Base-by-base conservation (phyloP, 495 filamentous ascomycete species). In the Pseudevernia furfuracea region DNA sequence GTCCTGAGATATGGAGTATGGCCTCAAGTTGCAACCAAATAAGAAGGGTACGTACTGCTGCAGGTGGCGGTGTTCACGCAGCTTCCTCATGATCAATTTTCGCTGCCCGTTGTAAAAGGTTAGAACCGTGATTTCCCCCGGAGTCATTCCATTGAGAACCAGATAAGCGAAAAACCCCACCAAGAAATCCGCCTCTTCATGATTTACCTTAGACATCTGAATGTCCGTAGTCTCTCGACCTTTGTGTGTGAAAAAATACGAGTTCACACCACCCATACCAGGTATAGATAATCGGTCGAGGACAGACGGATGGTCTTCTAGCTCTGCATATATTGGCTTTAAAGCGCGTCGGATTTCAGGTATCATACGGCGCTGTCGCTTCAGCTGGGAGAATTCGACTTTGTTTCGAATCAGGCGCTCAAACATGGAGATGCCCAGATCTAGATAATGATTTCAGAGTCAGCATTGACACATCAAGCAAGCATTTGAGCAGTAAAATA, bases 31-130 rank as follows among this genome's bases (percentile, higher is more conserved):
- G n/a, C n/a, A n/a, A n/a, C n/a, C n/a, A n/a, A n/a, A n/a, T n/a
- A n/a, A n/a, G n/a, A n/a, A n/a, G n/a, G n/a, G n/a, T n/a, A n/a
- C n/a, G n/a, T n/a, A n/a, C n/a, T n/a, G n/a, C 63, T 74, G 71
- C 1, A 91, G 75, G 57, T 82, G 79, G 1, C 72, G 65, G 55
- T 85, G 78, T 25, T 66, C 73, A 52, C 74, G 82, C 55, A 92
- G 71, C 3, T 75, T 69, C 39, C 72, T 78, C 0, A 86, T 66
- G 12, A 96, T 75, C 6, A 77, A 71, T 68, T 89, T 89, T 46
- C 85, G 80, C 68, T 98, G 93, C 19, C 90, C 93, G 55, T 90
- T 89, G 76, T 98, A 97, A 71, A 95, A 94, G 0, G 92, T 97
- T 49, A 98, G 74, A 28, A 98, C 76, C 0, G 92, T 96, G 66